phyloP scores from a whole-genome alignment of 306 rosid genomes.

The Clitoria ternatea region DNA sequence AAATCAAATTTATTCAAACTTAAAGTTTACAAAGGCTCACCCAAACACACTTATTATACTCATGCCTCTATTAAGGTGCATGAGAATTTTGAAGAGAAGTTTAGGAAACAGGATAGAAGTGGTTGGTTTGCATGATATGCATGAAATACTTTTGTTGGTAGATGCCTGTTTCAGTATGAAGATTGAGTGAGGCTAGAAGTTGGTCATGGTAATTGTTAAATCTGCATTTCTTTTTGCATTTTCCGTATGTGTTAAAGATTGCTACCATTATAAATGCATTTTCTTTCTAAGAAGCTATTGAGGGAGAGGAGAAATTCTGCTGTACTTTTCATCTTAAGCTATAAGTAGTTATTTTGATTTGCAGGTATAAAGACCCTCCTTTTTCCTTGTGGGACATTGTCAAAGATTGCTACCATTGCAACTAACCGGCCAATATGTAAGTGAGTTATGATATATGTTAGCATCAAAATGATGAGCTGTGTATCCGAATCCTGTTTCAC shows the following conservation, averaged over 20 bases:
- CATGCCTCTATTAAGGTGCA: neutral
- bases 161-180: neutral
- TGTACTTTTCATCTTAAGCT: neutral
- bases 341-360: slow-evolving; percentile 13
- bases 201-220: neutral
- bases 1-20: no score
- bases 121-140: neutral
- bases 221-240: neutral
- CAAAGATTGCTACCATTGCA: slow-evolving; percentile 86
- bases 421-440: slow-evolving; percentile 77
- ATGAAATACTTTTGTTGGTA: neutral
- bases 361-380: slow-evolving; percentile 87
- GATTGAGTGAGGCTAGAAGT: slow-evolving; percentile 10
- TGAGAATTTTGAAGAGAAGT: neutral
- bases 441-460: slow-evolving; percentile 29
- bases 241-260: neutral
- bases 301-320: neutral
- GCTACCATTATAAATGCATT: neutral
- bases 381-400: slow-evolving; percentile 90
- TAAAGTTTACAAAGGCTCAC: no score
- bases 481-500: neutral
- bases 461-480: slow-evolving; percentile 7
- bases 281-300: neutral
- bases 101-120: neutral
- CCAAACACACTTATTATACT: no score